Evolutionary conservation across 2,329 filamentous ascomycete genomes (phyloP).

Genomic region (Penicillium paneum): DNA sequence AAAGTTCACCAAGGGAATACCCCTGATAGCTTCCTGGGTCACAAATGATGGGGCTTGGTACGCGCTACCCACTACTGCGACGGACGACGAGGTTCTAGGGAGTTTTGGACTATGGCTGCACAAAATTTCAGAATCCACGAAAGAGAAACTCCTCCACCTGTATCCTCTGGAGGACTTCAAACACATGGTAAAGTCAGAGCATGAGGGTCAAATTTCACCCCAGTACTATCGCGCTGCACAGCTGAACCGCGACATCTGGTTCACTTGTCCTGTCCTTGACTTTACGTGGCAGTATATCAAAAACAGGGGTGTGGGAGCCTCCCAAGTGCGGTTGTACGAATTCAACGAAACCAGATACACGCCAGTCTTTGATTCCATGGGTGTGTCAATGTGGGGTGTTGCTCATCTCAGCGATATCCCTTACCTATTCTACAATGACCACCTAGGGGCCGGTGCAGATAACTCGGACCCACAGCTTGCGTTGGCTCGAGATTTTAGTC

Average conservation of each 20-base stretch:
- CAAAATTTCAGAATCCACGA: background rate
- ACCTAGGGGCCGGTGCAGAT: constrained; percentile 3
- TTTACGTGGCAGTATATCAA: background rate
- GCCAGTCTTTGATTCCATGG: constrained; percentile 29
- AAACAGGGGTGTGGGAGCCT: background rate
- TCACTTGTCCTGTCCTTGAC: background rate
- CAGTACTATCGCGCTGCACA: background rate
- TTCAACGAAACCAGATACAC: constrained; percentile 28
- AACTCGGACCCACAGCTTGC: background rate
- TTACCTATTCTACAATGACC: constrained; percentile 25
- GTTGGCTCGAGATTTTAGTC: background rate
- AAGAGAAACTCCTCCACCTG: background rate
- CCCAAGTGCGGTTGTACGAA: background rate
- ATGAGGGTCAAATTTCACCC: background rate
- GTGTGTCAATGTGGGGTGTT: constrained; percentile 34
- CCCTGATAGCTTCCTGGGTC: background rate
- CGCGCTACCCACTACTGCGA: background rate
- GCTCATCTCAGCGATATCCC: constrained; percentile 37
- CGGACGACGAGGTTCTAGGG: background rate
- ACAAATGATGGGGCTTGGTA: background rate
- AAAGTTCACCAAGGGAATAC: background rate
- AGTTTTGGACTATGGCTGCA: background rate
- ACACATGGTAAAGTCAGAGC: background rate
- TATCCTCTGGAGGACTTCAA: background rate
- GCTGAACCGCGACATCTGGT: background rate